These are phyloP conservation scores for Mycena latifolia DNA, from an alignment of 768 basidiomycete genomes.

Conservation along the genomic window DNA sequence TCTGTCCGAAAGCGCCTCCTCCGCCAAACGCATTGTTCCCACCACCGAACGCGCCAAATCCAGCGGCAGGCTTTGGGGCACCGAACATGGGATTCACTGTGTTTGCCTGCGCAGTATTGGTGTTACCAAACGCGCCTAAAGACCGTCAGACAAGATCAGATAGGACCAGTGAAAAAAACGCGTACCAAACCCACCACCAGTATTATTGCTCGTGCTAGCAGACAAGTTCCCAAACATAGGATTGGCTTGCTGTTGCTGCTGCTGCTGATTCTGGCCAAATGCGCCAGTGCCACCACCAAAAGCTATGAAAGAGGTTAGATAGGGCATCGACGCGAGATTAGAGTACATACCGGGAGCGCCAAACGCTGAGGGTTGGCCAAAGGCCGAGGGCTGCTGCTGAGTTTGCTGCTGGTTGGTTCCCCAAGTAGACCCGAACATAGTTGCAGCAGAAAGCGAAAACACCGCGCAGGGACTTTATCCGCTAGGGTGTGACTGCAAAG, in stretches of 20 bases:
- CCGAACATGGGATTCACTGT: slow-evolving; percentile 67
- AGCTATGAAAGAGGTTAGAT: slow-evolving; percentile 52
- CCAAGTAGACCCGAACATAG: slow-evolving; percentile 82
- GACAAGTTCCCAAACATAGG: slow-evolving; percentile 84
- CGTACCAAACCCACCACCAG: slow-evolving; percentile 59
- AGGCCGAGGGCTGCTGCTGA: slow-evolving; percentile 67
- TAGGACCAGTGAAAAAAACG: slow-evolving; percentile 37
- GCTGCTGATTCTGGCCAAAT: slow-evolving; percentile 72
- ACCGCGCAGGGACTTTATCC: slow-evolving; percentile 33
- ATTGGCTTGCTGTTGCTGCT: slow-evolving; percentile 74
- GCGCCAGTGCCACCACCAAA: slow-evolving; percentile 64
- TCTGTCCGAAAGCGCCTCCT: slow-evolving; percentile 58
- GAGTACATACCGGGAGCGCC: slow-evolving; percentile 64
- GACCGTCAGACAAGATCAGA: slow-evolving; percentile 34
- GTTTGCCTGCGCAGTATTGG: slow-evolving; percentile 52
- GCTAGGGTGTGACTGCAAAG: neutral
- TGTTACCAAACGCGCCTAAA: slow-evolving; percentile 60
- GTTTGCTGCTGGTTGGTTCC: slow-evolving; percentile 74
- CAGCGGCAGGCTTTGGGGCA: slow-evolving; percentile 74
- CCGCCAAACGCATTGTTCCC: slow-evolving; percentile 62
- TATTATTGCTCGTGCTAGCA: slow-evolving; percentile 44
- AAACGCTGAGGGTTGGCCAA: slow-evolving; percentile 79
- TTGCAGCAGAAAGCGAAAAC: slow-evolving; percentile 43
- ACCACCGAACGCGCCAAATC: slow-evolving; percentile 83
- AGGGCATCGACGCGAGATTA: slow-evolving; percentile 31